Base-by-base conservation (phyloP, 441 rosid genomes). In the Flueggea neowawraea region DNA sequence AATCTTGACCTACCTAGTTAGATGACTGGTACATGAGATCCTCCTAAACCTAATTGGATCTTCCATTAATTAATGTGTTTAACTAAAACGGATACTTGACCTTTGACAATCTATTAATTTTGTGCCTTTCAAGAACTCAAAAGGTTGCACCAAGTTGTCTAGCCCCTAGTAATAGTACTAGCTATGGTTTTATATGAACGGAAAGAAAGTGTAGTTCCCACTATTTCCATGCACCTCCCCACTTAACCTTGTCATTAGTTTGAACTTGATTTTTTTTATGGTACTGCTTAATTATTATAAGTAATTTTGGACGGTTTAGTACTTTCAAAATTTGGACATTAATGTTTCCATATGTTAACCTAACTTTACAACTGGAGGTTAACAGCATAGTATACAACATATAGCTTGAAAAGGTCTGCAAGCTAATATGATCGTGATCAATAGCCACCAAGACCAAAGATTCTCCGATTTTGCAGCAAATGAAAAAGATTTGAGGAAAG, bases 171-270 rank as follows among this genome's bases (percentile, higher is more conserved):
- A 22, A 22, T 22, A 22, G 50, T 47, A 47, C 4, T 47, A 47
- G 50, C 50, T 47, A 36, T 2, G 41, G 41, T 36, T 36, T 36
- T 36, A 36, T 36, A 36, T 36, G 9, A 36, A 36, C 4, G 9
- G 6, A 36, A 36, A 36, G 41, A 36, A 36, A 36, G 41, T 36
- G 41, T 36, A 5, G 16, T 10, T 55, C 45, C 81, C 73, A 69
- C 71, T 62, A 59, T 55, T 62, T 50, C 71, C 75, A 64, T 73
- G 71, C 73, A 69, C 74, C 59, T 55, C 52, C 71, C 76, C 86
- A 79, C 78, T 68, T n/a, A 64, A 10, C 53, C 52, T 16, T n/a
- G 41, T 63, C 75, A 75, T 69, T 64, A 41, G 14, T 65, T 41
- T 12, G 41, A 36, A 17, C 39, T 13, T 63, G 50, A 53, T 45